Evolutionary conservation across 495 filamentous ascomycete genomes (phyloP).

Genomic region (Diplogelasinospora grovesii): DNA sequence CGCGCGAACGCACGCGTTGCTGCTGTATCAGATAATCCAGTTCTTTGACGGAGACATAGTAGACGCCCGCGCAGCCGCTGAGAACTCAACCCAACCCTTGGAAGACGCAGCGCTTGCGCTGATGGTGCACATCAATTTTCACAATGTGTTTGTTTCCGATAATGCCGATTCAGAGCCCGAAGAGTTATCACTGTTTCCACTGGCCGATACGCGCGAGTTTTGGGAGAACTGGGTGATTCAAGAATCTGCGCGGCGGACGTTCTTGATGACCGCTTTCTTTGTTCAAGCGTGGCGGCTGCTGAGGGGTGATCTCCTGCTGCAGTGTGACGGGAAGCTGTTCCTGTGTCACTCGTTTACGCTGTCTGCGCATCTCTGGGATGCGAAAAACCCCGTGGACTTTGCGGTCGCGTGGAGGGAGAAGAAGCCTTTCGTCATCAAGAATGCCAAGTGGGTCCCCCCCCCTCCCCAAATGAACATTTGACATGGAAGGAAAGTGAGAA

Average conservation of each 20-base stretch:
- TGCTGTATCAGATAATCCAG: conserved; percentile 48
- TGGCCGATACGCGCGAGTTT: conserved; percentile 28
- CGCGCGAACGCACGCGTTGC: conserved; percentile 36
- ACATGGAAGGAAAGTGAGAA: not conserved
- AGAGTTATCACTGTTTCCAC: conserved; percentile 32
- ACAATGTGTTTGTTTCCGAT: no score
- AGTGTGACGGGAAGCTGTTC: conserved; percentile 30
- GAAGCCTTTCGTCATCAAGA: conserved; percentile 37
- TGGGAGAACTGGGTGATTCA: conserved; percentile 41
- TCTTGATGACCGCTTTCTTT: conserved; percentile 36
- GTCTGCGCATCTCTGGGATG: conserved; percentile 44
- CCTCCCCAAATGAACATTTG: no score
- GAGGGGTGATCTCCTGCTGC: conserved; percentile 16
- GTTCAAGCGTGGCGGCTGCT: conserved; percentile 32
- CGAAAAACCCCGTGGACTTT: conserved; percentile 38
- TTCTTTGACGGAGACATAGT: conserved; percentile 48
- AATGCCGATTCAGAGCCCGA: no score
- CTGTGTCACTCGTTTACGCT: conserved; percentile 36
- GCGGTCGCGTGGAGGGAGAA: conserved; percentile 40
- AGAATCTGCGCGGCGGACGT: conserved; percentile 43
- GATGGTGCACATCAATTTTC: conserved; percentile 8
- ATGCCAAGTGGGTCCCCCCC: conserved; percentile 24
- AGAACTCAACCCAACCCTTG: conserved; percentile 31
- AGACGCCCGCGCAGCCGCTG: conserved; percentile 29
- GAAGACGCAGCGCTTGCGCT: conserved; percentile 28